A percentile compares a stretch with the other conserved stretches of the same genome.
Evolutionary conservation across 2,329 filamentous ascomycete genomes (phyloP).

Genomic region (Curvularia sp.): DNA sequence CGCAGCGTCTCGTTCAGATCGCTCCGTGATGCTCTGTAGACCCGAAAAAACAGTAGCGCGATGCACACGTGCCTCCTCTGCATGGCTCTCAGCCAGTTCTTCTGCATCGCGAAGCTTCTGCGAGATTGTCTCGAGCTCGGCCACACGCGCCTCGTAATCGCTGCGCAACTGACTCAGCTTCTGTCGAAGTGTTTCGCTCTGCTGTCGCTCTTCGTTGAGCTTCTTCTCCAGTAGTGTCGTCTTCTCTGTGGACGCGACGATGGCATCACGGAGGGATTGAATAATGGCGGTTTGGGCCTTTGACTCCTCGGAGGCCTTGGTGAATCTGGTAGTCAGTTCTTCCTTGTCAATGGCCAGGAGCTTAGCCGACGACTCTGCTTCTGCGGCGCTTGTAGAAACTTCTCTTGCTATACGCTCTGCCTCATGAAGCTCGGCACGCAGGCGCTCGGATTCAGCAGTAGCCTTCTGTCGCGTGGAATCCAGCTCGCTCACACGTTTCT

Average conservation of each 20-base stretch:
- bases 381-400: constrained; percentile 76
- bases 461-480: constrained; percentile 85
- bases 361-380: constrained; percentile 76
- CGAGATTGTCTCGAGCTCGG: constrained; percentile 76
- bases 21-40: constrained; percentile 73
- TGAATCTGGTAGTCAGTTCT: constrained; percentile 72
- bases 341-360: constrained; percentile 86
- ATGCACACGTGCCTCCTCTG: constrained; percentile 85
- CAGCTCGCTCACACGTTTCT: constrained; percentile 82
- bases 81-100: constrained; percentile 85
- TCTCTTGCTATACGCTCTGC: constrained; percentile 80
- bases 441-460: constrained; percentile 80
- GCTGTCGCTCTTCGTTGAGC: constrained; percentile 80
- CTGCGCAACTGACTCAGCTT: constrained; percentile 78
- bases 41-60: constrained; percentile 82
- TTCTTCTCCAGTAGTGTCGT: constrained; percentile 78
- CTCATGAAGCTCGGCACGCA: constrained; percentile 85
- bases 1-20: constrained; percentile 59
- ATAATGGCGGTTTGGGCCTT: constrained; percentile 76
- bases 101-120: constrained; percentile 84
- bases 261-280: constrained; percentile 75
- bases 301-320: constrained; percentile 70
- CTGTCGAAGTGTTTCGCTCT: constrained; percentile 75
- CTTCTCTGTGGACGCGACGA: constrained; percentile 80
- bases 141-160: constrained; percentile 81